Evolutionary conservation across 257 asterid genomes (phyloP), one percentile per base, ranked within the genome.

Genomic region (Nicotiana tomentosiformis): DNA sequence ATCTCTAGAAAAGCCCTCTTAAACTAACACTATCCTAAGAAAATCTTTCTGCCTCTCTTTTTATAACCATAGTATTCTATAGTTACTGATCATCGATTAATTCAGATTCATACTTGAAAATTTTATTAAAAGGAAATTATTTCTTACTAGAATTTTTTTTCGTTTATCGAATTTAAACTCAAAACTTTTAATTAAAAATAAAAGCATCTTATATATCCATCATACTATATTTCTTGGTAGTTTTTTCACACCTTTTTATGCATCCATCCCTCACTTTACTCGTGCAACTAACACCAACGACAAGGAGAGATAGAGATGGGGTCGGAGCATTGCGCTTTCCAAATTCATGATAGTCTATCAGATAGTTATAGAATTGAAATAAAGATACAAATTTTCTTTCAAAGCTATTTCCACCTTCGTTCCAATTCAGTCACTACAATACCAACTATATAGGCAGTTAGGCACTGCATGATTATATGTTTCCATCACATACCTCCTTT

Each of bases 261-360:
- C 16, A 9, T 18, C 5, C 53, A 23, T 77, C 51, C 14, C 84
- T 83, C 74, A 84, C 85, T 84, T 84, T 86, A 81, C 82, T 77
- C 80, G 82, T 76, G 87, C 86, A 82, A 81, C 89, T 37, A 81
- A 80, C 83, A 80, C 86, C 85, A 64, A 77, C 76, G 78, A 85
- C 83, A 86, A 79, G 7, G 57, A 65, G 76, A 66, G 76, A 65
- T 51, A 81, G 83, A 77, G 16, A 83, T 57, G 83, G 83, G 88
- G 85, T 82, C 82, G 85, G 82, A 81, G 87, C 23, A 46, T 77
- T 83, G 88, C 39, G 70, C 88, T 87, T 87, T 87, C 87, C 56
- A 29, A 37, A 68, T 10, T 68, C 32, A 68, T 68, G 17, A 68
- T 67, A 16, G 12, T 67, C 15, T 66, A 5, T 64, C 10, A 64